phyloP scores from a whole-genome alignment of 2,329 filamentous ascomycete species.

The Sporothrix inflata region DNA sequence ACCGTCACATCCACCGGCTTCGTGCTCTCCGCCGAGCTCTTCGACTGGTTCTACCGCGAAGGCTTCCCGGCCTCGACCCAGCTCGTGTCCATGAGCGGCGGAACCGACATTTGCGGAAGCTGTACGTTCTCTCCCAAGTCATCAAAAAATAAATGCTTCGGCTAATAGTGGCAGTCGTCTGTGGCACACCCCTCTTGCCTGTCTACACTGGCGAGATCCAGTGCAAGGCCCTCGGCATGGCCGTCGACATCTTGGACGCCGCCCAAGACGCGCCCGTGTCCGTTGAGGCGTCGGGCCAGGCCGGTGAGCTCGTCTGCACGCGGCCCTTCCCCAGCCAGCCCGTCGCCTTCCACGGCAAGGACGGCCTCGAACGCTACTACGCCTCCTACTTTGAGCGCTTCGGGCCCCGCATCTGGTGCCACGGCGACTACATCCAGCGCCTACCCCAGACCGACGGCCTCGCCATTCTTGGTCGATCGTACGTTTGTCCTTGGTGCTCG shows the following conservation, averaged over 20 bases:
- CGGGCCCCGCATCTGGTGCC: slow-evolving; percentile 47
- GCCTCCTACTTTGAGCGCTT: slow-evolving; percentile 51
- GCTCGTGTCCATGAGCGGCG: slow-evolving; percentile 49
- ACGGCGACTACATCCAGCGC: slow-evolving; percentile 51
- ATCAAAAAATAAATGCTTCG: no score
- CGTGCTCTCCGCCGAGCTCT: slow-evolving; percentile 47
- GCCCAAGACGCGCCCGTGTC: slow-evolving; percentile 40
- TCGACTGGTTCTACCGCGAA: slow-evolving; percentile 48
- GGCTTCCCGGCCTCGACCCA: slow-evolving; percentile 45
- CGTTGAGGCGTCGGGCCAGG: slow-evolving; percentile 41
- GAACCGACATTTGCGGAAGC: slow-evolving; percentile 51
- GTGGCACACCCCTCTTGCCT: slow-evolving; percentile 27
- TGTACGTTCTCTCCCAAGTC: slow-evolving; percentile 40
- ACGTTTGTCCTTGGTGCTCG: slow-evolving; percentile 5
- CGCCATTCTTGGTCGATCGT: slow-evolving; percentile 49
- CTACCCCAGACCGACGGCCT: slow-evolving; percentile 47
- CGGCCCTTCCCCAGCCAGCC: slow-evolving; percentile 53
- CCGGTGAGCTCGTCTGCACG: slow-evolving; percentile 51
- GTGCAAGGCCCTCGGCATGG: slow-evolving; percentile 49
- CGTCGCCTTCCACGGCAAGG: slow-evolving; percentile 50
- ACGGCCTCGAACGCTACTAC: slow-evolving; percentile 46
- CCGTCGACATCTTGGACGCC: slow-evolving; percentile 50
- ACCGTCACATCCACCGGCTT: slow-evolving; percentile 51
- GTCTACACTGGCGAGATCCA: slow-evolving; percentile 51
- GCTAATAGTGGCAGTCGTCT: slow-evolving; percentile 17